Base-by-base conservation (phyloP, 495 filamentous ascomycete species). In the Lophium mytilinum region DNA sequence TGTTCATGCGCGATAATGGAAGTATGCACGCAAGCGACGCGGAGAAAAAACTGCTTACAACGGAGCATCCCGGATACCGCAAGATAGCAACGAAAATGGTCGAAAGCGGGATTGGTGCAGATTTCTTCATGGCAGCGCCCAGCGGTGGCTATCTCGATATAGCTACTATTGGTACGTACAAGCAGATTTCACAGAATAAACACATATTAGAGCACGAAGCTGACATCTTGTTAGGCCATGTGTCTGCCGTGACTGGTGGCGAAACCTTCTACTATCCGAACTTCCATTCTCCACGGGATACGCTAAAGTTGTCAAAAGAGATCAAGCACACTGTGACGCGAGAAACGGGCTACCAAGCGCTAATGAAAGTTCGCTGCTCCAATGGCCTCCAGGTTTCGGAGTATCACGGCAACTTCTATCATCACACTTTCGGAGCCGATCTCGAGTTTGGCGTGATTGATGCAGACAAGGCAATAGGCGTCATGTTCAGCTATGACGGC, bases 311-410 rank as follows among this genome's bases (percentile, higher is more conserved):
- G n/a, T 83, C 81, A 3, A 78, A 86, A 40, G 93, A 99, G 70
- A 79, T 99, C 61, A 80, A 83, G 53, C 93, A 96, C 66, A 84
- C 87, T 7, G 82, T 95, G n/a, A 89, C 83, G 1, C 78, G 93
- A 56, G 91, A 96, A 68, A 95, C 92, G 15, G 93, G 93, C 30
- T 99, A 92, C 67, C 92, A 96, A 73, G 89, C 90, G 8, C 78
- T 97, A 63, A 93, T 99, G 90, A 99, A 99, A 76, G 93, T 97
- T 51, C 86, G 93, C 43, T 99, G 93, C 72, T 95, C 90, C 8
- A 97, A 94, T 66, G 93, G 93, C 14, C 80, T 99, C 33, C 93
- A 99, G 71, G 88, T 99, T 14, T 85, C 89, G 17, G 82, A 83
- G 33, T 99, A 97, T 67, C 88, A 94, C 62, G 93, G 93, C 55